Conservation (phyloP, 331 rosid genomes). For the Telfairia occidentalis region DNA sequence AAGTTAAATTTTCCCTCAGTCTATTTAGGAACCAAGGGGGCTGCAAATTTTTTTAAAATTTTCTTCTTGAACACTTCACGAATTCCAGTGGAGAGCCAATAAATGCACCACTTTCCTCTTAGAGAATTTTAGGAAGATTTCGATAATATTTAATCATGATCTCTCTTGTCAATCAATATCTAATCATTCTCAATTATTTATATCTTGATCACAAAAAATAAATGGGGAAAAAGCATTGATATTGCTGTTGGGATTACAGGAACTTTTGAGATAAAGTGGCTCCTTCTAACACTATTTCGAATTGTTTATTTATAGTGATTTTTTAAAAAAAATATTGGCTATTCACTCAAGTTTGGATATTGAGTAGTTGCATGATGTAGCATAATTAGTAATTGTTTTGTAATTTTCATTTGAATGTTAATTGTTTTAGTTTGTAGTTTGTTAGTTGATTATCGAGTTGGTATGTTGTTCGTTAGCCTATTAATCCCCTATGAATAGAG, state of each 20-base stretch:
- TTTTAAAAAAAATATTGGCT: not conserved
- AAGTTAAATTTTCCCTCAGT: too few species aligned
- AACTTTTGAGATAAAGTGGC: not conserved
- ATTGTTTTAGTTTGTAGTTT: too few species aligned
- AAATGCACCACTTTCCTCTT: not conserved
- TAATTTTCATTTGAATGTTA: too few species aligned
- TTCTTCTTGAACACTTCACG: too few species aligned
- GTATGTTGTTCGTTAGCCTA: too few species aligned
- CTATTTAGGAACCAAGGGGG: too few species aligned
- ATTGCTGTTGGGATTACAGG: not conserved
- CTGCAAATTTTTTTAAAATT: too few species aligned
- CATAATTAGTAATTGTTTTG: too few species aligned
- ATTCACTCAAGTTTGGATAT: not conserved
- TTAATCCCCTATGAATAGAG: too few species aligned
- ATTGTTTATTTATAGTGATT: not conserved
- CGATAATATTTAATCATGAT: not conserved
- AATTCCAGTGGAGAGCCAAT: not conserved
- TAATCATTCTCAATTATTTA: not conserved
- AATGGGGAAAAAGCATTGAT: not conserved
- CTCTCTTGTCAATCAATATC: not conserved
- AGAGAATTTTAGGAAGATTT: too few species aligned
- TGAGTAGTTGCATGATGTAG: not conserved
- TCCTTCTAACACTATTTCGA: not conserved
- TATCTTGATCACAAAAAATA: not conserved
- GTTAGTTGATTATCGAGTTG: too few species aligned